Conservation (phyloP, 345 rosid species). For the Rhodamnia rubescens region DNA sequence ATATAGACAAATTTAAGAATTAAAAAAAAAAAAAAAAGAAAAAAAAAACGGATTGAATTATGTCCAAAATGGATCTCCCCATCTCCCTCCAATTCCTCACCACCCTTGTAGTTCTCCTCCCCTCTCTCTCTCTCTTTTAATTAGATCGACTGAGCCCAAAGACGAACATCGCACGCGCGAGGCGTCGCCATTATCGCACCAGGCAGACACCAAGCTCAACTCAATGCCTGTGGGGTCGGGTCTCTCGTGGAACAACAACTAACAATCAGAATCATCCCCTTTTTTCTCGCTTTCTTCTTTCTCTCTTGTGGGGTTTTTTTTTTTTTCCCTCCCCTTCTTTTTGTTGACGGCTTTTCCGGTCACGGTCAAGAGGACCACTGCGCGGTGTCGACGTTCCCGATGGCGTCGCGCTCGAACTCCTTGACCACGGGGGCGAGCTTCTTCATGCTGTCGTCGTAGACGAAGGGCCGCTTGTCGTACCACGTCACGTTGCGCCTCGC, state of each 20-base stretch:
- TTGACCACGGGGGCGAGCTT: constrained; percentile 43
- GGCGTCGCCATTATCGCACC: not conserved
- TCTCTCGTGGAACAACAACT: not conserved
- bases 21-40: not conserved
- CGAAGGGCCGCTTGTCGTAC: constrained; percentile 50
- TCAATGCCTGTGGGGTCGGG: not conserved
- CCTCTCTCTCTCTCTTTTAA: not conserved
- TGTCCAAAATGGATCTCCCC: not conserved
- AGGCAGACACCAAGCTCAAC: not conserved
- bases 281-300: not conserved
- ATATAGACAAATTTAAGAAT: not conserved
- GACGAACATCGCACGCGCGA: not conserved
- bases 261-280: not conserved
- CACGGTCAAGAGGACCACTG: not conserved
- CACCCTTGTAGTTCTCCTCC: not conserved
- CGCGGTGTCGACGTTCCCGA: constrained; percentile 11
- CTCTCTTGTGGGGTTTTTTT: not conserved
- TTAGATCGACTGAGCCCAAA: not conserved
- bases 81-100: not conserved
- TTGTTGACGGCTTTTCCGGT: not conserved
- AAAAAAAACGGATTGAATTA: not conserved
- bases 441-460: constrained; percentile 65
- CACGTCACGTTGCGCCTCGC: constrained; percentile 39
- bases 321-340: no score
- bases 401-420: constrained; percentile 45